Evolutionary conservation across 345 rosid genomes (phyloP).

Genomic region (Alliaria petiolata): DNA sequence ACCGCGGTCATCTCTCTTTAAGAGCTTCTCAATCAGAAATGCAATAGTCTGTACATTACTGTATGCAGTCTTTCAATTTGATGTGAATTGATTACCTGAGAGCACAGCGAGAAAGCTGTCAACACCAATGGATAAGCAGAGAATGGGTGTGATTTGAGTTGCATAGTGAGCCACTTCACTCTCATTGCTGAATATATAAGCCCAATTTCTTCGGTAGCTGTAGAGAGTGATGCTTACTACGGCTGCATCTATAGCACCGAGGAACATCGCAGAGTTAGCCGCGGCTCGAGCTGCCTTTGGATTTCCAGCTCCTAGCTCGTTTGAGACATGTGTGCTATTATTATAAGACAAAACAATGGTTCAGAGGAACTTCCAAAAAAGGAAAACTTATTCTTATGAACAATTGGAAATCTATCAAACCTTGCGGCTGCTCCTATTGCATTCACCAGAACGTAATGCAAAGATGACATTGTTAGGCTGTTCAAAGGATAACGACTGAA

Average conservation of each 20-base stretch:
- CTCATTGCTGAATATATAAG: constrained; percentile 36
- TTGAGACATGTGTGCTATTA: constrained; percentile 51
- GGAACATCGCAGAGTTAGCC: constrained; percentile 21
- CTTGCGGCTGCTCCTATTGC: constrained; percentile 57
- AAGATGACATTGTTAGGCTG: constrained; percentile 41
- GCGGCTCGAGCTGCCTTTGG: constrained; percentile 40
- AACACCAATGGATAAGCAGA: constrained; percentile 28
- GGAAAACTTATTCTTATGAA: not conserved
- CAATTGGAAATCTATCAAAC: constrained; percentile 12
- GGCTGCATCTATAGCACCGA: constrained; percentile 29
- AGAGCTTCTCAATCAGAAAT: not conserved
- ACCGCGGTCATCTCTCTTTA: not conserved
- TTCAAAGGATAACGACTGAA: not conserved
- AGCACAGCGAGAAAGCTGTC: constrained; percentile 39
- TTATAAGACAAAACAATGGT: not conserved
- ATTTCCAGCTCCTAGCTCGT: constrained; percentile 48
- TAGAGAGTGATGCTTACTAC: constrained; percentile 31
- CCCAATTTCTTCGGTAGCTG: constrained; percentile 27
- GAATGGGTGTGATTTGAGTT: constrained; percentile 32
- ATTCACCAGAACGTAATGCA: constrained; percentile 38
- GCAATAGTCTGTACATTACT: not conserved
- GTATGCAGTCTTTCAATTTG: not conserved
- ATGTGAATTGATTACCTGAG: constrained; percentile 28
- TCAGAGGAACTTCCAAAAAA: not conserved
- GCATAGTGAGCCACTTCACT: constrained; percentile 39